A percentile compares a stretch with the other conserved stretches of the same genome.
Evolutionary conservation across 495 filamentous ascomycete genomes (phyloP).

Genomic region (Beverwykella pulmonaria): DNA sequence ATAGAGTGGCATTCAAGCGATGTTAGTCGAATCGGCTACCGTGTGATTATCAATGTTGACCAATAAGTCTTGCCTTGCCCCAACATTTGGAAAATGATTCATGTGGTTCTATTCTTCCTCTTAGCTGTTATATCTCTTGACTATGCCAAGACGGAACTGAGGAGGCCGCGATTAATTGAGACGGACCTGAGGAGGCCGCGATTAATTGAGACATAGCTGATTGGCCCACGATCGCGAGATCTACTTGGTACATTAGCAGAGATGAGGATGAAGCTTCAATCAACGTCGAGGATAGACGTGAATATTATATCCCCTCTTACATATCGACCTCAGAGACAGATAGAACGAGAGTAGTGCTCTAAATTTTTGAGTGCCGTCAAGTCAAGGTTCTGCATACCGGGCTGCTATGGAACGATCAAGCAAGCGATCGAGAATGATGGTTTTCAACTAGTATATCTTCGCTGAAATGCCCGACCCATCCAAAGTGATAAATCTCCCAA

Average conservation of each 20-base stretch:
- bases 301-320: too few relatives aligned
- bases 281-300: too few relatives aligned
- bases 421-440: too few relatives aligned
- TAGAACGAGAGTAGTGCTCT: too few relatives aligned
- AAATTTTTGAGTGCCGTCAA: too few relatives aligned
- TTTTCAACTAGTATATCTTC: constrained; percentile 19
- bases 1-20: neutral
- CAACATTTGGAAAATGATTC: neutral
- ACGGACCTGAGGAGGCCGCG: neutral
- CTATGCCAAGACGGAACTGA: neutral
- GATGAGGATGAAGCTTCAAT: neutral
- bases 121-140: neutral
- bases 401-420: too few relatives aligned
- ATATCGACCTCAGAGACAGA: too few relatives aligned
- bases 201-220: neutral
- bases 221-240: neutral
- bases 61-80: neutral
- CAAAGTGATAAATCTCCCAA: constrained; percentile 9
- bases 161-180: neutral
- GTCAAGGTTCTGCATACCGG: too few relatives aligned
- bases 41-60: neutral
- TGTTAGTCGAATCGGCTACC: neutral
- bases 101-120: neutral
- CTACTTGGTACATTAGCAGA: neutral
- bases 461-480: neutral